Base-by-base conservation (phyloP, 2,329 filamentous ascomycete species). In the Hypoxylon sp. region DNA sequence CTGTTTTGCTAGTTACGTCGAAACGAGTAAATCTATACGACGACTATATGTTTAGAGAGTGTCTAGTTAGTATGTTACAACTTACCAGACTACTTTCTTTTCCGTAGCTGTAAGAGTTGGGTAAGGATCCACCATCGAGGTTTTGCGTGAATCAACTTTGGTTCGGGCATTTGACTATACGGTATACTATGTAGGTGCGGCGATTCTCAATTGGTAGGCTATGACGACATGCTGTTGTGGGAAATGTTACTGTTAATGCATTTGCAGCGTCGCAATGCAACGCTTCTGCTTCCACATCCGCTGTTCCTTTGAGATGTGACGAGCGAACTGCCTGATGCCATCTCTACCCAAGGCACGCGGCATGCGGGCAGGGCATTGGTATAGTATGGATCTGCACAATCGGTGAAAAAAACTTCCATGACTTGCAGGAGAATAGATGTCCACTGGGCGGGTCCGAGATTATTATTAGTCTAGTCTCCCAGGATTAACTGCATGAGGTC, bases 381-480 rank as follows among this genome's bases (percentile, higher is more conserved):
- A 56, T 52, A 46, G 68, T 59, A 62, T 58, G 53, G 69, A 71
- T 71, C 67, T 69, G 63, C 69, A 65, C 47, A 35, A 56, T 69
- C 67, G 69, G 69, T 69, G 69, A 69, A 71, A 69, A 71, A 69
- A 69, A 67, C 31, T 51, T 65, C 69, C 69, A 69, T 71, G 69
- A 71, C 69, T 71, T 71, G 69, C 69, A 71, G 69, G n/a, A 67
- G 46, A 55, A 32, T 24, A 47, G 62, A 47, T 60, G 54, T 31
- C 63, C 47, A 61, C 58, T 65, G 35, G 55, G 65, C 59, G 66
- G 62, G 63, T 55, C 62, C 35, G 39, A 67, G 27, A 67, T 67
- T 67, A 69, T 69, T 69, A 71, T 63, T 68, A 65, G 62, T 63
- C 44, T 48, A 46, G 44, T 19, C 17, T 37, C 60, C 61, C 56